Percentiles rank a stretch among this genome's conserved stretches.
Conservation (phyloP, 331 rosid species). For the Malus hybrid region DNA sequence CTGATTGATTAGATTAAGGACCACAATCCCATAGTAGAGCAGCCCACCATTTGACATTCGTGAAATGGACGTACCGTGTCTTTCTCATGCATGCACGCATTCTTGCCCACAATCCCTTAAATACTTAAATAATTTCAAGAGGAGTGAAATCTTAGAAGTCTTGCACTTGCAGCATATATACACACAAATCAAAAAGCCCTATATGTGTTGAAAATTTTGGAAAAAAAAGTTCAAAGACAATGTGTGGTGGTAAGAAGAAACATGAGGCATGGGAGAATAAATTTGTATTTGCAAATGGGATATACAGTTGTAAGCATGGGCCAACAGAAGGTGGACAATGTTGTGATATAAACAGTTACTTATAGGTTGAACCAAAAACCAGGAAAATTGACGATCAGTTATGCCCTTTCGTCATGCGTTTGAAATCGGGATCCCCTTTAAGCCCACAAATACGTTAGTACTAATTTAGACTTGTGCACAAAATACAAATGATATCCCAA, state of each 20-base stretch:
- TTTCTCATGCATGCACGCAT: not conserved
- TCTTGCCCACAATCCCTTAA: too few relatives aligned
- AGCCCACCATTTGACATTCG: slow-evolving; percentile 1
- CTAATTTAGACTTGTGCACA: too few relatives aligned
- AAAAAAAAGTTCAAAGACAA: not conserved
- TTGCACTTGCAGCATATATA: not conserved
- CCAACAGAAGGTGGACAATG: not conserved
- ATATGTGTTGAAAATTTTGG: not conserved
- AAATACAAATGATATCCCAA: too few relatives aligned
- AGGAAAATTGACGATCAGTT: too few relatives aligned
- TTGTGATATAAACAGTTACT: not conserved
- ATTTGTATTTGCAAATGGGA: not conserved
- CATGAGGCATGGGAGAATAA: not conserved
- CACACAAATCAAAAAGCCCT: too few relatives aligned
- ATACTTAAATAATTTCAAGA: not conserved
- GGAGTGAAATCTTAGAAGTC: not conserved
- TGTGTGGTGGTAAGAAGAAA: not conserved
- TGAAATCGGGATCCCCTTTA: too few relatives aligned
- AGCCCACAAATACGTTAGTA: too few relatives aligned
- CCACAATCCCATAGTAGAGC: not conserved
- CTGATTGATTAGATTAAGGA: not conserved
- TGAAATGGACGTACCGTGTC: slow-evolving; percentile 9
- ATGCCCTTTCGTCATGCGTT: too few relatives aligned
- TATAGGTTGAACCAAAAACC: too few relatives aligned
- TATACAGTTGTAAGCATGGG: not conserved